Conservation (phyloP, 106 monocot species). For the Dactylorhiza incarnata region DNA sequence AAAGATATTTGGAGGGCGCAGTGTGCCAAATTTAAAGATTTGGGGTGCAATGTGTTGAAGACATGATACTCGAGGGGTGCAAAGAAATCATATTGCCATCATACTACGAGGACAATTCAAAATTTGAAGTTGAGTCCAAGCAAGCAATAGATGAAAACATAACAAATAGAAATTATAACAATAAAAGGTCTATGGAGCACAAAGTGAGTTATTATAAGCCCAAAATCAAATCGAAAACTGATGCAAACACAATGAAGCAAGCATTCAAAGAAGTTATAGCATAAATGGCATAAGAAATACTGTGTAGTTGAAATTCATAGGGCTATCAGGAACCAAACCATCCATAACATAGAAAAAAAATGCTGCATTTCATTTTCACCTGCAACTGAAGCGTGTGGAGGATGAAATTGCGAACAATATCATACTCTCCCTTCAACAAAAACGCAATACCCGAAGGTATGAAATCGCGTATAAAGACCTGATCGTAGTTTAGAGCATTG, state of each 20-base stretch:
- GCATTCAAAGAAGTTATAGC: background rate
- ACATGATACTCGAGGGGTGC: background rate
- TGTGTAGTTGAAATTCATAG: background rate
- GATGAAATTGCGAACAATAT: conserved; percentile 95
- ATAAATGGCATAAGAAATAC: background rate
- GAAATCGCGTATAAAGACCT: conserved; percentile 96
- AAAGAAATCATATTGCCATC: background rate
- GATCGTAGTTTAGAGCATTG: conserved; percentile 81
- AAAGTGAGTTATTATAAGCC: background rate
- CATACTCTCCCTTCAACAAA: conserved; percentile 93
- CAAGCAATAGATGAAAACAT: background rate
- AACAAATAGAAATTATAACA: background rate
- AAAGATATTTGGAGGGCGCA: too few species aligned
- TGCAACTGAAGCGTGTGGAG: conserved; percentile 96
- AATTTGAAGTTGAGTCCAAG: background rate
- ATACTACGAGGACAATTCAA: background rate
- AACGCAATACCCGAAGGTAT: conserved; percentile 97
- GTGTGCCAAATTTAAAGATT: too few species aligned
- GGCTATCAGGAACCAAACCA: background rate
- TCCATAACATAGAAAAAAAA: background rate
- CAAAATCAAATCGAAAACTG: background rate
- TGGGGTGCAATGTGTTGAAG: background rate
- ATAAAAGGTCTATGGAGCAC: background rate
- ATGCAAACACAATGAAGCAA: too few species aligned
- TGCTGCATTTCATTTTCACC: conserved; percentile 39